Evolutionary conservation across 495 filamentous ascomycete genomes (phyloP), one percentile per base, ranked within the genome.

Genomic region (Niebla homalea): DNA sequence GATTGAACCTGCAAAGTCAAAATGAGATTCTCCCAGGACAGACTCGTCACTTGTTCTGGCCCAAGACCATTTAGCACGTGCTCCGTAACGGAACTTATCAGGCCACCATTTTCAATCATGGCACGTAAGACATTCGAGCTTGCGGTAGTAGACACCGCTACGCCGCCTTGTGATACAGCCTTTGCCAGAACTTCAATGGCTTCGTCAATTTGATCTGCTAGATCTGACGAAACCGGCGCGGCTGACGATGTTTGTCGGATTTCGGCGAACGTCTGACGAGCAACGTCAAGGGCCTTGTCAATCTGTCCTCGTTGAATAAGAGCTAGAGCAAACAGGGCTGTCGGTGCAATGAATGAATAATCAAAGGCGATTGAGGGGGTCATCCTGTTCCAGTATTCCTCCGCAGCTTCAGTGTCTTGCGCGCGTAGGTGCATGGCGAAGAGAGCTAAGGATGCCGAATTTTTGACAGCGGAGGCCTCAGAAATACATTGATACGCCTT

Each of bases 121-220:
- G 79, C 85, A 66, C 77, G 74, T 6, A 87, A 64, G 36, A 83
- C 66, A 48, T 73, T 72, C 70, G 81, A 76, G 54, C 66, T 73
- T 36, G 76, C 73, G 46, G 70, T 64, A 21, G 76, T 61, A 6
- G 76, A 71, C 39, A 76, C 63, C n/a, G 71, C 54, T 44, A 70
- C 63, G 38, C 61, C 65, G 42, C 66, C 67, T 58, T 70, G 70
- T 36, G 70, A 62, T 46, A 83, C 64, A 51, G 77, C 69, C 12
- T 65, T 67, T 43, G 73, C 76, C 46, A 95, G 77, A 56, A 94
- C 83, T 57, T 90, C 83, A 47, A 85, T 71, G 16, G 80, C 85
- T 61, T 96, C 90, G 57, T 94, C 90, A 43, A 94, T 83, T 65
- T 89, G 81, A 55, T 90, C 87, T 25, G 74, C 65, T 44, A 81